These are phyloP conservation scores for Epicoccum nigrum DNA, from an alignment of 2,329 filamentous ascomycete genomes.

Conservation along the genomic window DNA sequence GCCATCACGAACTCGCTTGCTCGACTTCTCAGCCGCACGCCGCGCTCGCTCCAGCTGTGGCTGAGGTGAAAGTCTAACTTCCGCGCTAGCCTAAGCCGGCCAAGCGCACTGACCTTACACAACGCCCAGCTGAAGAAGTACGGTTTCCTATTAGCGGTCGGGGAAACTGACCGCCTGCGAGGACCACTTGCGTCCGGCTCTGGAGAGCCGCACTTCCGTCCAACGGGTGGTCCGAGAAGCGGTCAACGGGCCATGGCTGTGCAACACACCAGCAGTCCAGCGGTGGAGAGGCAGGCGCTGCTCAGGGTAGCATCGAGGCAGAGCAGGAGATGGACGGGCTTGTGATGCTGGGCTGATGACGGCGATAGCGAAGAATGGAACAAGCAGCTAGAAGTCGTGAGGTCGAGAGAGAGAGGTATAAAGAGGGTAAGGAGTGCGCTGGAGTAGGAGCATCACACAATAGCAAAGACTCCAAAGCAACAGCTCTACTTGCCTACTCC, in stretches of 20 bases:
- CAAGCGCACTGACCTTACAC: slow-evolving; percentile 6
- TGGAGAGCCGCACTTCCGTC: neutral
- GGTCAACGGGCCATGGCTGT: slow-evolving; percentile 5
- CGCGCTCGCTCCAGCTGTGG: slow-evolving; percentile 1
- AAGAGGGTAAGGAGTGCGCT: neutral
- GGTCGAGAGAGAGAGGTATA: neutral
- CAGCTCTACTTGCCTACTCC: slow-evolving; percentile 11
- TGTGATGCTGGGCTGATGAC: neutral
- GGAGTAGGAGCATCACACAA: slow-evolving; percentile 11
- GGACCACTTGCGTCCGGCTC: neutral
- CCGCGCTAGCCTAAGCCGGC: neutral
- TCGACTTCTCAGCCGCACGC: neutral
- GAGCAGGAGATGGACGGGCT: neutral
- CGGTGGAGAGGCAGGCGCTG: neutral
- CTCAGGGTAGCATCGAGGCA: slow-evolving; percentile 7
- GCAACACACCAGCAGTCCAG: neutral
- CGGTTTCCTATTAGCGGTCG: too few relatives aligned
- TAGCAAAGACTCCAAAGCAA: slow-evolving; percentile 10
- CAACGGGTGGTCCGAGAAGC: neutral
- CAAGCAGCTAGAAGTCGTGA: too few relatives aligned
- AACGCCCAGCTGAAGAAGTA: slow-evolving; percentile 3
- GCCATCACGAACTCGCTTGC: neutral
- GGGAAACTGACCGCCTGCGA: neutral
- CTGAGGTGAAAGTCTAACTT: slow-evolving; percentile 1
- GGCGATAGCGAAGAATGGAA: too few relatives aligned